A percentile compares a stretch with the other conserved stretches of the same genome.
phyloP scores from a whole-genome alignment of 768 basidiomycete genomes.

The Nidularia sp. region DNA sequence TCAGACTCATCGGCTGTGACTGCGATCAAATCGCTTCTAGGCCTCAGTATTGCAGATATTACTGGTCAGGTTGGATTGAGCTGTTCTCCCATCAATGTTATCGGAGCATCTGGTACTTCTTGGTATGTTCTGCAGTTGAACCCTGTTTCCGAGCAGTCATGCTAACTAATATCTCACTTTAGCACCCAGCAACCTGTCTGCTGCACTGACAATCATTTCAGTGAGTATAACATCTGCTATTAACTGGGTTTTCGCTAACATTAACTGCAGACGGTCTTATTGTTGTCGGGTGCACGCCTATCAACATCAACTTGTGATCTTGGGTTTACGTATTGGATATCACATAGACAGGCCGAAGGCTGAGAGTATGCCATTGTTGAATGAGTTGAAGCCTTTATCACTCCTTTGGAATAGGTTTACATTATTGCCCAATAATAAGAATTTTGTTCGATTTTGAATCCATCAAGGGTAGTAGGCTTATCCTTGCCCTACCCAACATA shows the following conservation, averaged over 20 bases:
- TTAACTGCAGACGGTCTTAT: constrained; percentile 14
- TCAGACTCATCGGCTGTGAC: constrained; percentile 4
- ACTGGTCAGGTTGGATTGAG: constrained; percentile 11
- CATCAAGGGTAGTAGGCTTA: too few species aligned
- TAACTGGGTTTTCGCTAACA: not conserved
- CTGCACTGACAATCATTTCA: constrained; percentile 19
- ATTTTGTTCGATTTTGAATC: too few species aligned
- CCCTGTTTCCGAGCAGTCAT: not conserved
- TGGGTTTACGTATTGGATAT: too few species aligned
- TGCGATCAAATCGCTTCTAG: constrained; percentile 4
- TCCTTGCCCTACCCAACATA: too few species aligned
- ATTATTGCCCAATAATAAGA: too few species aligned
- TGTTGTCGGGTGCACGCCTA: constrained; percentile 21
- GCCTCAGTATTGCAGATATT: constrained; percentile 5
- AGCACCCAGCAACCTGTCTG: constrained; percentile 15
- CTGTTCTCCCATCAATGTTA: constrained; percentile 17
- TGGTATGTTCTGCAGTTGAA: not conserved
- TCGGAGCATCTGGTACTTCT: constrained; percentile 12
- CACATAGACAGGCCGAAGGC: too few species aligned
- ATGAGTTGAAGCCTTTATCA: too few species aligned
- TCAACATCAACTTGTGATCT: constrained; percentile 18
- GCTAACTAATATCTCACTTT: not conserved
- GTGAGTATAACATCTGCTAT: constrained; percentile 10
- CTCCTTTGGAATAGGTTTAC: too few species aligned
- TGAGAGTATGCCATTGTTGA: too few species aligned